Evolutionary conservation across 1,284 basidiomycete species (phyloP), one percentile per base, ranked within the genome.

Genomic region (Ceratobasidium papillatum): DNA sequence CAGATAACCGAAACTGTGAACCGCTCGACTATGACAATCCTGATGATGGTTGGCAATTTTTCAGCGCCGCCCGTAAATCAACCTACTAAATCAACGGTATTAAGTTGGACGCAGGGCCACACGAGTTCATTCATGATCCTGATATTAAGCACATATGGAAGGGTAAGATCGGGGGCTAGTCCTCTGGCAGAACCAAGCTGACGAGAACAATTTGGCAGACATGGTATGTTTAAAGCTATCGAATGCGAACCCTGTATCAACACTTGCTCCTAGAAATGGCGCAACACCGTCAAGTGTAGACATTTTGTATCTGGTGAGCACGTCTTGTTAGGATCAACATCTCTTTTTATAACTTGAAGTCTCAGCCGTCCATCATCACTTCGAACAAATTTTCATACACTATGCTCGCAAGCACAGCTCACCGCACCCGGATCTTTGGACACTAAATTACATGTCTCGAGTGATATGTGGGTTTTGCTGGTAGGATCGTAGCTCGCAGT

Each of bases 291-390:
- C 17, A 65, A 65, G 30, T 65, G 63, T n/a, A 65, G 63, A 25
- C 19, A 65, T 12, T 65, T 65, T 51, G 63, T 65, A 5, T 65
- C 63, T 52, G 63, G 63, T 65, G 22, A 9, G 63, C n/a, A 3
- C 27, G 4, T 52, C 14, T 52, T 52, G 63, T 49, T 2, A 17
- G 2, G 22, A 19, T 36, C 17, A 2, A 2, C 19, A 34, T 7
- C 7, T 4, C 17, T 32, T 34, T 19, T 8, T 56, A 4, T 2
- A 0, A 47, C 7, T n/a, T 2, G 27, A 4, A 12, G 22, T 38
- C 30, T 7, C 34, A 65, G 63, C 63, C 47, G 49, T 65, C 63
- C 63, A 65, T 52, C 63, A 65, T 22, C 63, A 65, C 14, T 65
- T 51, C 22, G 63, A 65, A 27, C 63, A 38, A 52, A n/a, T 51